phyloP scores from a whole-genome alignment of 192 early-diverging fungal genomes.

The Coemansia sp. region DNA sequence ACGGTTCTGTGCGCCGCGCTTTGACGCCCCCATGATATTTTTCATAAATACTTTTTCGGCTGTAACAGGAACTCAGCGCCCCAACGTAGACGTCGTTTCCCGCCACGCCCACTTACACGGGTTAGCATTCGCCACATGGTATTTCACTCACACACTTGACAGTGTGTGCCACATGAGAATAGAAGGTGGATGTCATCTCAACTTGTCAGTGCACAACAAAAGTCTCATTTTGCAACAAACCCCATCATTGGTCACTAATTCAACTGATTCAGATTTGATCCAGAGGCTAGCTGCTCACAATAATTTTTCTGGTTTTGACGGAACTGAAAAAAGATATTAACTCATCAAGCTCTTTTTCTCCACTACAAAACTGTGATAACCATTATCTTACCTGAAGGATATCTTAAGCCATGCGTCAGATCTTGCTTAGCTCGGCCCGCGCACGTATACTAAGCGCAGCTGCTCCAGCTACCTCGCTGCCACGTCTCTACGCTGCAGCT shows the following conservation, averaged over 20 bases:
- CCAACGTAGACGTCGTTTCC: background rate
- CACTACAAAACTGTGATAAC: background rate
- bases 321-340: background rate
- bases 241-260: background rate
- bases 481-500: background rate
- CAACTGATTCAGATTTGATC: background rate
- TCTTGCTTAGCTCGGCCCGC: conserved; percentile 26
- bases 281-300: background rate
- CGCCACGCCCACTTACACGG: background rate
- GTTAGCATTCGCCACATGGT: background rate
- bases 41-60: background rate
- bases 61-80: background rate
- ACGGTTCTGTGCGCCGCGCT: background rate
- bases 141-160: background rate
- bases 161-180: background rate
- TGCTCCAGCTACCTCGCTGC: background rate
- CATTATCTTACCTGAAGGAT: background rate
- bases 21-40: background rate
- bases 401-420: conserved; percentile 31
- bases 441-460: conserved; percentile 16
- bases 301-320: background rate
- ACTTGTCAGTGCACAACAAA: background rate
- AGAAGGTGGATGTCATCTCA: background rate
- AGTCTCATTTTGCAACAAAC: background rate
- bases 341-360: background rate